phyloP scores from a whole-genome alignment of 169 alveolate species.

The Cytauxzoon felis region DNA sequence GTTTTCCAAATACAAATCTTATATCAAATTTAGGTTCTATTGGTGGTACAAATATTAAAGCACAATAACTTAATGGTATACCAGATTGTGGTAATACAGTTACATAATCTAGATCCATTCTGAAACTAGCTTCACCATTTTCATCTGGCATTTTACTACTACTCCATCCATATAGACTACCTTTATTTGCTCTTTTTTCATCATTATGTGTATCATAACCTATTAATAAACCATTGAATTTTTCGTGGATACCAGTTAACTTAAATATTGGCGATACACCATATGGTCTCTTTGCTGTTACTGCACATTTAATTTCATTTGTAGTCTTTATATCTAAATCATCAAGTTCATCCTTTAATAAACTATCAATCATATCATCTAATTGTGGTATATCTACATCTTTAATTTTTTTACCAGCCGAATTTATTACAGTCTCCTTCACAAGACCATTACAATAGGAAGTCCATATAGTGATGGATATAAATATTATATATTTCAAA shows the following conservation, averaged over 20 bases:
- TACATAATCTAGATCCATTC: constrained; percentile 35
- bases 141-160: background rate
- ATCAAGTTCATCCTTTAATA: constrained; percentile 2
- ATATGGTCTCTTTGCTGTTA: constrained; percentile 26
- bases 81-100: constrained; percentile 20
- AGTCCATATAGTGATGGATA: background rate
- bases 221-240: constrained; percentile 37
- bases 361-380: constrained; percentile 5
- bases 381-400: background rate
- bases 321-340: background rate
- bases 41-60: constrained; percentile 54
- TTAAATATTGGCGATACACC: constrained; percentile 30
- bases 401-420: no score
- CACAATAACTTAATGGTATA: constrained; percentile 47
- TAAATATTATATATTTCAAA: background rate
- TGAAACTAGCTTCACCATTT: constrained; percentile 9
- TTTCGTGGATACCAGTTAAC: constrained; percentile 13
- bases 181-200: constrained; percentile 45
- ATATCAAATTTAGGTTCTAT: constrained; percentile 7
- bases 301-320: constrained; percentile 26
- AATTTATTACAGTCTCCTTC: background rate
- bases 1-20: constrained; percentile 11
- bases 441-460: background rate
- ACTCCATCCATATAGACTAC: constrained; percentile 61
- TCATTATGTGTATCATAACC: constrained; percentile 42